Evolutionary conservation across 768 basidiomycete genomes (phyloP).

Genomic region (Lactarius vividus): DNA sequence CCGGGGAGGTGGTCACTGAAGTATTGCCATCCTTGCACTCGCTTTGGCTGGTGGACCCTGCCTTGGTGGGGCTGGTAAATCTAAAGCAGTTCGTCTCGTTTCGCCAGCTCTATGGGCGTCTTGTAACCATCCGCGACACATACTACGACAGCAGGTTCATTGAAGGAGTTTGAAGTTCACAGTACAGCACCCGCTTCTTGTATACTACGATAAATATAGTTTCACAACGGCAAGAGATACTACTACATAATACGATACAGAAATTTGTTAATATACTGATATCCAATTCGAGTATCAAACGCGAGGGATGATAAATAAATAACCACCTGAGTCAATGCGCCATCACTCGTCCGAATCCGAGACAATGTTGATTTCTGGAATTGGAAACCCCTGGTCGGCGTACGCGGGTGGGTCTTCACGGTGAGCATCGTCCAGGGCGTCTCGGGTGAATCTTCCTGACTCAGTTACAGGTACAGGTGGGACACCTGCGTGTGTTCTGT

Average conservation of each 20-base stretch:
- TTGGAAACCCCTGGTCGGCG: neutral
- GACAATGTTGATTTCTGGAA: neutral
- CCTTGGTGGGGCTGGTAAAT: neutral
- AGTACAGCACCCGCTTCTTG: neutral
- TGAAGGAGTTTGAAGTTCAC: neutral
- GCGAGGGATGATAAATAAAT: neutral
- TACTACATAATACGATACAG: neutral
- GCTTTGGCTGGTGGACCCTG: neutral
- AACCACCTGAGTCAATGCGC: neutral
- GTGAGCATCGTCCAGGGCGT: neutral
- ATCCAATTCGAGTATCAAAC: neutral
- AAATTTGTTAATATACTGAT: neutral
- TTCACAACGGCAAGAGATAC: neutral
- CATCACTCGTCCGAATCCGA: neutral
- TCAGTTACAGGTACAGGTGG: neutral
- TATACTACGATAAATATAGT: neutral
- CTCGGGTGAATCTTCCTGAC: neutral
- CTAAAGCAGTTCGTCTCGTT: neutral
- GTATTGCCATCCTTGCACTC: neutral
- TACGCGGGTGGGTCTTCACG: neutral
- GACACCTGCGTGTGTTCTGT: conserved; percentile 1
- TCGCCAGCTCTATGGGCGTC: neutral
- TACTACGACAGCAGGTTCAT: too few species aligned
- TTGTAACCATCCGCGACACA: neutral
- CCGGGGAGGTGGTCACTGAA: neutral